These are phyloP conservation scores for Marchantia polymorpha DNA, from an alignment of 225 moss, liverwort and hornwort genomes.

Conservation along the genomic window DNA sequence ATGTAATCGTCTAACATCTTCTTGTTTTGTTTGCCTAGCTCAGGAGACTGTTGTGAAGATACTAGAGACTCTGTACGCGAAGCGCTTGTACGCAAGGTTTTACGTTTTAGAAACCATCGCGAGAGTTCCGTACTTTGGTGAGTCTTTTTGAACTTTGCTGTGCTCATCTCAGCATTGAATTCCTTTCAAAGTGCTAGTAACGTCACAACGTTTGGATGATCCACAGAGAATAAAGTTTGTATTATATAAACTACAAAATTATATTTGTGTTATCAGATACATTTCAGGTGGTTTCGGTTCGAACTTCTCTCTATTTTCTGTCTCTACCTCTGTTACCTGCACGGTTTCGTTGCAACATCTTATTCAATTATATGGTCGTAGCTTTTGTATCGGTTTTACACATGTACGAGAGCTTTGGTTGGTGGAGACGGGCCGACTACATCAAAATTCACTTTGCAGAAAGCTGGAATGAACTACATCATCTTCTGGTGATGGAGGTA, in stretches of 20 bases:
- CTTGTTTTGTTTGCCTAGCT: slow-evolving; percentile 15
- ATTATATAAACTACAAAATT: too few species aligned
- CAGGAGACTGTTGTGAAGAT: slow-evolving; percentile 65
- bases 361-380: background rate
- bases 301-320: background rate
- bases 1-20: background rate
- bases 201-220: too few species aligned
- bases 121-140: slow-evolving; percentile 82
- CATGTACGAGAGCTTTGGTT: slow-evolving; percentile 89
- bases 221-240: too few species aligned
- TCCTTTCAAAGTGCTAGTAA: too few species aligned
- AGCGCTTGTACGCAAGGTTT: slow-evolving; percentile 77
- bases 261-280: background rate
- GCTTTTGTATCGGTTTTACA: slow-evolving; percentile 90
- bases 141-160: background rate
- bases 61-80: slow-evolving; percentile 59
- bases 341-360: background rate
- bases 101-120: slow-evolving; percentile 91
- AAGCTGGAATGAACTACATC: slow-evolving; percentile 97
- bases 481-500: slow-evolving; percentile 90
- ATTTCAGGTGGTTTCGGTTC: background rate
- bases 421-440: slow-evolving; percentile 94
- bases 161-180: background rate
- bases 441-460: slow-evolving; percentile 89
- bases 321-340: background rate